Conservation (phyloP, 2,329 filamentous ascomycete species). For the Sclerotiophoma versabilis region DNA sequence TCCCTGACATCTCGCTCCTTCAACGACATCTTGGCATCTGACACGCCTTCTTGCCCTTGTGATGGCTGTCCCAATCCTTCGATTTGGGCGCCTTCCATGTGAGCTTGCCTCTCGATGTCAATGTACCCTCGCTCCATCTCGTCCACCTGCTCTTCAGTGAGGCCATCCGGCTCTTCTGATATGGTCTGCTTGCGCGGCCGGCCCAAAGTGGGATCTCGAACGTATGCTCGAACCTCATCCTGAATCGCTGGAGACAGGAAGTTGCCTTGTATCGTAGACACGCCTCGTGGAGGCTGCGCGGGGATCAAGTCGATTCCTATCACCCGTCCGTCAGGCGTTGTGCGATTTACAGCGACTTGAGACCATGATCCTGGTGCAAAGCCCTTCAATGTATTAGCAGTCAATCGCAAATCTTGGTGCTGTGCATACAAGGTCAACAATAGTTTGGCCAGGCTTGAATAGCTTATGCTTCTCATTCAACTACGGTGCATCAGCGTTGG, state of each 20-base stretch:
- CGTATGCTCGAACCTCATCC: conserved; percentile 76
- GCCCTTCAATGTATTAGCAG: conserved; percentile 58
- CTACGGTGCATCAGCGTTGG: conserved; percentile 53
- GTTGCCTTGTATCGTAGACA: conserved; percentile 94
- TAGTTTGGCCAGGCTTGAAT: conserved; percentile 80
- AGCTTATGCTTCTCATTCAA: conserved; percentile 83
- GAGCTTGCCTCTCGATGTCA: conserved; percentile 65
- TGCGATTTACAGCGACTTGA: conserved; percentile 79
- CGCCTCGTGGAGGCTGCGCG: conserved; percentile 85
- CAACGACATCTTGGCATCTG: conserved; percentile 36
- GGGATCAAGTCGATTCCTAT: conserved; percentile 95
- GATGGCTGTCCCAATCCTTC: conserved; percentile 25
- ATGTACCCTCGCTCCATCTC: conserved; percentile 66
- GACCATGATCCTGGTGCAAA: conserved; percentile 75
- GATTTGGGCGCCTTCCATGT: conserved; percentile 39
- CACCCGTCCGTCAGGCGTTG: conserved; percentile 77
- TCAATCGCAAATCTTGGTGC: not conserved
- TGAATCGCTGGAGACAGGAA: conserved; percentile 81
- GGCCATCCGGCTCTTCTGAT: conserved; percentile 33
- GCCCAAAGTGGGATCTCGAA: conserved; percentile 69
- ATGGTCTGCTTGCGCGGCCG: conserved; percentile 52
- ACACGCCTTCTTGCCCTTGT: conserved; percentile 21
- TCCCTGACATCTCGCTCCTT: conserved; percentile 48
- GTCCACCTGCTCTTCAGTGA: conserved; percentile 51
- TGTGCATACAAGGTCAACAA: conserved; percentile 78